Evolutionary conservation across 176 grass and related monocot genomes (phyloP).

Genomic region (Dactylis glomerata): DNA sequence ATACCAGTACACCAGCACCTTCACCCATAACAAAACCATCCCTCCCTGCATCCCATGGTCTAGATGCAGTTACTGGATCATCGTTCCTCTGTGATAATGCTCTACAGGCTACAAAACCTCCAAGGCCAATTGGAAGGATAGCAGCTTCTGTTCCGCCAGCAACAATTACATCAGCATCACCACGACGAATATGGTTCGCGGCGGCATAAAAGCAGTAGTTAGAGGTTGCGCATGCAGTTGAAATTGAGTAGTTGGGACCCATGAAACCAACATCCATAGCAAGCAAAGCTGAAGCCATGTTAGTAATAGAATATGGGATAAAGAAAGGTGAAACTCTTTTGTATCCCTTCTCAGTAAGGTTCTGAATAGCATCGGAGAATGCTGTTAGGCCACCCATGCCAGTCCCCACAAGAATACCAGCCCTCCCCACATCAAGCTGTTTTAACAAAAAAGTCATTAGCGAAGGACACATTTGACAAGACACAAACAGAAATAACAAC

Average conservation of each 20-base stretch:
- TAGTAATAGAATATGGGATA: slow-evolving; percentile 62
- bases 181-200: slow-evolving; percentile 64
- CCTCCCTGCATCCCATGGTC: slow-evolving; percentile 63
- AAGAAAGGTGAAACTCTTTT: slow-evolving; percentile 67
- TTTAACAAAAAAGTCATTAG: slow-evolving; percentile 11
- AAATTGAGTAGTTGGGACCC: slow-evolving; percentile 67
- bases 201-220: slow-evolving; percentile 67
- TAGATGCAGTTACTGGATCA: slow-evolving; percentile 57
- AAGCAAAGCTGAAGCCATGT: slow-evolving; percentile 65
- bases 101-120: slow-evolving; percentile 72
- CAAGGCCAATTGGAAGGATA: slow-evolving; percentile 56
- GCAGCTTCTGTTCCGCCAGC: slow-evolving; percentile 69
- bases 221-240: slow-evolving; percentile 69
- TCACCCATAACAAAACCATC: slow-evolving; percentile 85
- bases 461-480: not conserved
- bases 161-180: slow-evolving; percentile 64
- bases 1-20: slow-evolving; percentile 67
- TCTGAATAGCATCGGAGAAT: slow-evolving; percentile 48
- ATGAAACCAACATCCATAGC: slow-evolving; percentile 70
- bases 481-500: not conserved
- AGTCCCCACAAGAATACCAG: slow-evolving; percentile 66
- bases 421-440: slow-evolving; percentile 48
- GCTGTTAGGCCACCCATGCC: slow-evolving; percentile 62
- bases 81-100: slow-evolving; percentile 62
- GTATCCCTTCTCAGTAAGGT: slow-evolving; percentile 60